Base-by-base conservation (phyloP, 2,329 filamentous ascomycete species). In the Aspergillus fumigatiaffinis region DNA sequence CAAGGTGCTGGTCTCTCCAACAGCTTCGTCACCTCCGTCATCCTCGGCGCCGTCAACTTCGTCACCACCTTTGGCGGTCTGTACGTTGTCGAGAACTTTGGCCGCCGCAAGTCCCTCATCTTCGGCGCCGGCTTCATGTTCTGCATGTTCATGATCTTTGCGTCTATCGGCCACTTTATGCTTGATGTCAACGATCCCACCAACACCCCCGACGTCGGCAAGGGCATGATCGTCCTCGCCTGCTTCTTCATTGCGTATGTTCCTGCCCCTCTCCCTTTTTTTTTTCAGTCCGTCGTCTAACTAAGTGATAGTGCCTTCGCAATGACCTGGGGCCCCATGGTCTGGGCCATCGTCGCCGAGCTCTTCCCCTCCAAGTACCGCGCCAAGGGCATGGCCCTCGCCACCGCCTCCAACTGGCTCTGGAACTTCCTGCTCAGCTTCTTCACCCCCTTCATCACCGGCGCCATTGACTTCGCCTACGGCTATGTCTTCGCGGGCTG, bases 401-500 rank as follows among this genome's bases (percentile, higher is more conserved):
- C 88, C 10, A 91, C 88, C 3, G 84, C 88, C 0, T 85, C 87
- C 5, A 92, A 92, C 73, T 92, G 89, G 89, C 68, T 76, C 8
- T 89, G 86, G 85, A 88, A 90, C 68, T 91, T 91, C 71, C 72
- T 88, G 60, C 76, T 89, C 56, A 82, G 84, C 0, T 92, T 92
- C 78, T 91, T 91, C 77, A 91, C 89, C 0, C 87, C 88, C 0
- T 91, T 91, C 71, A 91, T 92, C 69, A 89, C 86, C 0, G 76
- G 79, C 0, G 82, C 83, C 3, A 92, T 92, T 55, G 83, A 88
- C 63, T 92, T 88, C 73, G 80, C 80, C 1, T 90, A 90, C 65
- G 89, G 89, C 1, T 90, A 91, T 61, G 85, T 92, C 29, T 92
- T 92, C 71, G 89, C 88, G 0, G 87, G 80, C 0, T 91, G 87